Percentiles rank a stretch among this genome's conserved stretches.
These are phyloP conservation scores for Grosmannia serpens DNA, from an alignment of 2,329 filamentous ascomycete species.

Conservation along the genomic window DNA sequence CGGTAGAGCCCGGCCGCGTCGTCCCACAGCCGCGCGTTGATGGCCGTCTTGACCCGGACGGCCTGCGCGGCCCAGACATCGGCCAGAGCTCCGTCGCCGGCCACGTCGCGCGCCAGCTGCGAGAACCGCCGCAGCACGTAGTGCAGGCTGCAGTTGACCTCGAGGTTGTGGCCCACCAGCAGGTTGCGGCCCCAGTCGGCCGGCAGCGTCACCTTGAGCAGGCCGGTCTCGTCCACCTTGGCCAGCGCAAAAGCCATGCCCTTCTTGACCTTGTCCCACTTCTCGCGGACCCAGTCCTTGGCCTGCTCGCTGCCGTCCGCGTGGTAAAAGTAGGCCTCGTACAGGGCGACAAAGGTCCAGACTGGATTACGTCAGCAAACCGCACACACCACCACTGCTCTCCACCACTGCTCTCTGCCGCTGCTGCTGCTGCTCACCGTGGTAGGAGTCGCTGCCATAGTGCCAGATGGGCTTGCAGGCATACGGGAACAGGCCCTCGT, in stretches of 20 bases:
- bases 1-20: neutral
- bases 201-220: conserved; percentile 35
- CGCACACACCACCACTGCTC: no score
- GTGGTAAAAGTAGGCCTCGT: neutral
- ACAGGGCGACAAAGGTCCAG: neutral
- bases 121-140: neutral
- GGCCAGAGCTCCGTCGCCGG: neutral
- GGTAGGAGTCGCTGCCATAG: neutral
- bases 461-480: neutral
- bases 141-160: neutral
- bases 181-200: conserved; percentile 34
- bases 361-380: neutral
- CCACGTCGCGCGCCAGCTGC: neutral
- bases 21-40: neutral
- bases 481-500: neutral
- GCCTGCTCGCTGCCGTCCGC: neutral
- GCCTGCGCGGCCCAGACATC: neutral
- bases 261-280: conserved; percentile 19
- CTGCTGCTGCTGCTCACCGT: no score
- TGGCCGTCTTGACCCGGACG: neutral
- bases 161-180: neutral
- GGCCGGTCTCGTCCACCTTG: conserved; percentile 19
- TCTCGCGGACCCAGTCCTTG: conserved; percentile 1
- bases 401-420: no score
- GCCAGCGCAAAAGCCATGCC: conserved; percentile 17